A percentile compares a stretch with the other conserved stretches of the same genome.
Conservation (phyloP, 352 stramenopile genomes). For the Pythium grandisporangium region DNA sequence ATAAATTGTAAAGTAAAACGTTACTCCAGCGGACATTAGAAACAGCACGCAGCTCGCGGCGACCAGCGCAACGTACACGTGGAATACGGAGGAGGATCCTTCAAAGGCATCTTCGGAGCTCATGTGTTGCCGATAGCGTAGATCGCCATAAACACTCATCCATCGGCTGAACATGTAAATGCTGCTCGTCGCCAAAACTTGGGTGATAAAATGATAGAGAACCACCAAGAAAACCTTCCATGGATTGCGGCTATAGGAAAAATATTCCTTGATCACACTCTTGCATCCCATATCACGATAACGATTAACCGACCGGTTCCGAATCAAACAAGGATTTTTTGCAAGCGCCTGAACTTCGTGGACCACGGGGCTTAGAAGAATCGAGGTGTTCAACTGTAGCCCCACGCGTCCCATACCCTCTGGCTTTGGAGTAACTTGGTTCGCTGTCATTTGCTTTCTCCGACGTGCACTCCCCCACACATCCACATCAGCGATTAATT, state of each 20-base stretch:
- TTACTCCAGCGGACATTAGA: constrained; percentile 9
- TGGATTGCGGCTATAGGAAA: constrained; percentile 20
- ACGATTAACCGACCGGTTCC: too few species aligned
- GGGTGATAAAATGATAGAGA: constrained; percentile 20
- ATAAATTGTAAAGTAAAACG: constrained; percentile 9
- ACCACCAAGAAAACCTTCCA: constrained; percentile 16
- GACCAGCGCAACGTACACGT: constrained; percentile 9
- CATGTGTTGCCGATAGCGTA: neutral
- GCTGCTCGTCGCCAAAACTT: constrained; percentile 18
- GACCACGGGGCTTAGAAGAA: neutral
- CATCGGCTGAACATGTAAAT: constrained; percentile 30
- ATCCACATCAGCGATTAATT: constrained; percentile 3
- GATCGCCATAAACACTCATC: constrained; percentile 15
- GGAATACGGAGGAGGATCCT: constrained; percentile 6
- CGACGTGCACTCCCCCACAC: constrained; percentile 5
- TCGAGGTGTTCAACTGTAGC: neutral
- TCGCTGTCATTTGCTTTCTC: neutral
- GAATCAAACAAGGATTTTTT: neutral
- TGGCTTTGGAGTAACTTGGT: too few species aligned
- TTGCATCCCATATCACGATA: constrained; percentile 9
- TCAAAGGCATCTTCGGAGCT: constrained; percentile 11
- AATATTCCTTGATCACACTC: constrained; percentile 18
- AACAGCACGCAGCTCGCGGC: constrained; percentile 7
- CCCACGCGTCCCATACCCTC: too few species aligned
- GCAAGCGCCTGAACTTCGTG: neutral